Percentiles rank a stretch among this genome's conserved stretches.
These are phyloP conservation scores for Vitis rotundifolia DNA, from an alignment of 164 flowering plant species.

Conservation along the genomic window DNA sequence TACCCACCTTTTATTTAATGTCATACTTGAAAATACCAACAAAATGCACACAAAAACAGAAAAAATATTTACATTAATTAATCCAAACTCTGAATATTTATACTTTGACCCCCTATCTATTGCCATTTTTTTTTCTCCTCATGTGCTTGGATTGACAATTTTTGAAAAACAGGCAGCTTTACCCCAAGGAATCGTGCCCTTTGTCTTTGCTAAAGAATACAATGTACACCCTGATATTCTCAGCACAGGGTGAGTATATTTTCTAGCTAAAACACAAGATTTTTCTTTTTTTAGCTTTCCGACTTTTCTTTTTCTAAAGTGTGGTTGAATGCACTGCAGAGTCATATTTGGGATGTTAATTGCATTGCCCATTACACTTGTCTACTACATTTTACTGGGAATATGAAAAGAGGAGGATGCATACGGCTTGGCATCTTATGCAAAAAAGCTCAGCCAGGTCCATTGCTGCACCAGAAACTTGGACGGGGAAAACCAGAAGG, in stretches of 20 bases:
- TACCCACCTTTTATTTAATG: background rate
- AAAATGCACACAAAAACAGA: background rate
- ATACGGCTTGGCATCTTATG: too few species aligned
- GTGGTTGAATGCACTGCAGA: constrained; percentile 32
- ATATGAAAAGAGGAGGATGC: constrained; percentile 28
- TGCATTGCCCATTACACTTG: constrained; percentile 80
- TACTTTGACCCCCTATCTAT: background rate
- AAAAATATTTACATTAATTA: too few species aligned
- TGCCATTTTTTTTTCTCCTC: constrained; percentile 10
- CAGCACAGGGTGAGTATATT: constrained; percentile 61
- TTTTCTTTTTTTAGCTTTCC: background rate
- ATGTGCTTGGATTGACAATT: constrained; percentile 3
- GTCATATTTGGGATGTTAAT: constrained; percentile 91
- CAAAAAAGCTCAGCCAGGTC: constrained; percentile 1
- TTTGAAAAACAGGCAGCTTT: constrained; percentile 69
- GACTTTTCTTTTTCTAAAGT: background rate
- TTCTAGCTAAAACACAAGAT: background rate
- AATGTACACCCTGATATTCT: constrained; percentile 91
- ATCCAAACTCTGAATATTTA: too few species aligned
- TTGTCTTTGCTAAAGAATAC: constrained; percentile 89
- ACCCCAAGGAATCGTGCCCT: constrained; percentile 97
- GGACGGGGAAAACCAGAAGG: background rate
- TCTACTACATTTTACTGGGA: constrained; percentile 87
- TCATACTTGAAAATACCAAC: background rate
- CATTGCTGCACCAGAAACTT: background rate